Base-by-base conservation (phyloP, 164 flowering plant genomes). In the Macadamia integrifolia region DNA sequence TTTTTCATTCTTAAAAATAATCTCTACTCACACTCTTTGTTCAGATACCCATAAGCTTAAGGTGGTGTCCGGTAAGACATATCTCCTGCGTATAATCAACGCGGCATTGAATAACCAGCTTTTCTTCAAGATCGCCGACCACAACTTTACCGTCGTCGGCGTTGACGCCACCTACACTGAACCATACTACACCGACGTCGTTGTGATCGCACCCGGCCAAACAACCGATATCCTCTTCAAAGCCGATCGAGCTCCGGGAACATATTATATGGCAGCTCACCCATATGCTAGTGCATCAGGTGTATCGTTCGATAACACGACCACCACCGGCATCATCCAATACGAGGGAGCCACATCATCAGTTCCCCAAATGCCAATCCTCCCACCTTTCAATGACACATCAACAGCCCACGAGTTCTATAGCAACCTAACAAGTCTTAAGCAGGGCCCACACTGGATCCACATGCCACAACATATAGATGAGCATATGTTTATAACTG, bases 351-450 rank as follows among this genome's bases (percentile, higher is more conserved):
- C 12, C 6, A 32, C 23, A 59, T 78, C 55, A 53, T 53, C 18
- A 1, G 18, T 53, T 10, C 85, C 90, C 3, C 32, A 80, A 5
- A 68, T 69, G 72, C 81, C 88, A 0, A 3, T 70, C 1, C 70
- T 88, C 0, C 93, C 90, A 0, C 84, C 86, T 7, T 86, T 69
- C 71, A 88, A 88, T 40, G 90, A 88, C 79, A 88, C 93, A 0
- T 62, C 78, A 49, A 77, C 86, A 0, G 93, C 70, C 66, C 80
- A 83, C 8, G 71, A 77, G 30, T 88, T 88, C 84, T 71, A 67
- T n/a, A 65, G 35, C 6, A 79, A 73, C 57, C 75, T 86, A 67
- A 58, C 82, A 40, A 81, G 84, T 60, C 88, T 53, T 14, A 14
- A 11, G 17, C 77, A 66, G 1, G 71, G 75, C 8, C 86, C 77